Evolutionary conservation across 306 rosid genomes (phyloP).

Genomic region (Vigna reflexopilosa): DNA sequence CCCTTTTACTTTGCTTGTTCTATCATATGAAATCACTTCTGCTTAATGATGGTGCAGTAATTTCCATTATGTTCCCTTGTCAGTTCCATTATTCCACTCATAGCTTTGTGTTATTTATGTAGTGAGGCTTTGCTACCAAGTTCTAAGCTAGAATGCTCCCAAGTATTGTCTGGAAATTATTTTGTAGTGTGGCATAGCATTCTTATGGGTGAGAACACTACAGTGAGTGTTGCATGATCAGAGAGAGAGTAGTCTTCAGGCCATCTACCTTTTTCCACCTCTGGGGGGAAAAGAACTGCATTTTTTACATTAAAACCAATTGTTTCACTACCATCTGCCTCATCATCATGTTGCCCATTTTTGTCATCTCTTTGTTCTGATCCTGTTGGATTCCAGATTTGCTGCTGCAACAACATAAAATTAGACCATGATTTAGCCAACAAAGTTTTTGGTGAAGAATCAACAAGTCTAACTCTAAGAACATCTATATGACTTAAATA

Average conservation of each 20-base stretch:
- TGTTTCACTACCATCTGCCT: constrained; percentile 49
- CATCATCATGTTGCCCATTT: constrained; percentile 37
- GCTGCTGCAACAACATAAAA: constrained; percentile 57
- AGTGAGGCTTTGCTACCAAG: constrained; percentile 24
- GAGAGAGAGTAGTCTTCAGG: constrained; percentile 87
- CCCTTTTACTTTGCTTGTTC: constrained; percentile 25
- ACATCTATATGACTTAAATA: background rate
- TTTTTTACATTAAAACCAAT: constrained; percentile 77
- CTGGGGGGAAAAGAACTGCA: constrained; percentile 86
- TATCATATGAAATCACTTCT: background rate
- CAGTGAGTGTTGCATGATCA: constrained; percentile 91
- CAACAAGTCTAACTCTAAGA: background rate
- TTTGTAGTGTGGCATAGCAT: constrained; percentile 67
- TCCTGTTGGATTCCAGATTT: constrained; percentile 66
- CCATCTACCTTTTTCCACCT: constrained; percentile 87
- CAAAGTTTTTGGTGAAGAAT: constrained; percentile 8
- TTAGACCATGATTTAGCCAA: constrained; percentile 13
- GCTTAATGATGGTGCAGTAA: constrained; percentile 21
- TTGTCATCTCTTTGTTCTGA: constrained; percentile 55
- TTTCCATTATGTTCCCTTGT: background rate
- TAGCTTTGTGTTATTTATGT: constrained; percentile 26
- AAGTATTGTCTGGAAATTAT: constrained; percentile 36
- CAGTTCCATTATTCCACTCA: background rate
- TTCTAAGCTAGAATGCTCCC: constrained; percentile 4
- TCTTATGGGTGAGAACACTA: constrained; percentile 71